Conservation (phyloP, 148 eudicot genomes). For the Salicornia ramosissima region DNA sequence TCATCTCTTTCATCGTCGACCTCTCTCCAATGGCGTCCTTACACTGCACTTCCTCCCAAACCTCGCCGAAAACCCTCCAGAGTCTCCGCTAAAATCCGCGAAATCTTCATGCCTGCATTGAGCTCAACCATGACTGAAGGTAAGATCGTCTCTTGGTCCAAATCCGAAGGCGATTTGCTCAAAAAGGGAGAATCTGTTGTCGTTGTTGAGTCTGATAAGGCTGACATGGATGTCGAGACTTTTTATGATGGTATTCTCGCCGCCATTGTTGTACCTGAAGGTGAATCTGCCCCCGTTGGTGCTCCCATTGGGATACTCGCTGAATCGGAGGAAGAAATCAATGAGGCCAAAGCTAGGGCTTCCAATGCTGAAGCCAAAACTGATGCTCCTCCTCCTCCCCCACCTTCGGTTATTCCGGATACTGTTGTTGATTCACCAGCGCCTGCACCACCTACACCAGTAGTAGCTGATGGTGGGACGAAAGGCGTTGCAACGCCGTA, state of each 20-base stretch:
- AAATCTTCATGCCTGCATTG: conserved; percentile 95
- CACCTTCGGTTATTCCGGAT: too few relatives aligned
- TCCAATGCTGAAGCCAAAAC: conserved; percentile 10
- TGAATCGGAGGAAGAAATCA: conserved; percentile 66
- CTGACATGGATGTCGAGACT: conserved; percentile 96
- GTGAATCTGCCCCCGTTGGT: conserved; percentile 78
- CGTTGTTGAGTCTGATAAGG: conserved; percentile 88
- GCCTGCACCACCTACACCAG: conserved; percentile 11
- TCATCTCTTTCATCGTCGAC: conserved; percentile 33
- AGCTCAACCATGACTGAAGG: conserved; percentile 98
- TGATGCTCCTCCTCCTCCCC: too few relatives aligned
- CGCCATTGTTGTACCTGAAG: conserved; percentile 82
- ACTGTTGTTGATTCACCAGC: not conserved
- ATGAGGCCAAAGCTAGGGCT: conserved; percentile 67
- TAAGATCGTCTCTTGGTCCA: conserved; percentile 82
- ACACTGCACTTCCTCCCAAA: conserved; percentile 17
- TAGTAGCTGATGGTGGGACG: conserved; percentile 45
- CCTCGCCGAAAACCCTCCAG: conserved; percentile 20
- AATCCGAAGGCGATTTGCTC: conserved; percentile 75
- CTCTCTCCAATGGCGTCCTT: conserved; percentile 27
- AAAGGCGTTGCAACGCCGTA: conserved; percentile 69
- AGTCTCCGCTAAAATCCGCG: conserved; percentile 65
- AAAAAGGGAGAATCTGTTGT: conserved; percentile 82
- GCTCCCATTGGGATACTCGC: conserved; percentile 82
- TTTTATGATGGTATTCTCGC: conserved; percentile 81